These are phyloP conservation scores for Phytophthora gonapodyides DNA, from an alignment of 352 stramenopile species.

Conservation along the genomic window DNA sequence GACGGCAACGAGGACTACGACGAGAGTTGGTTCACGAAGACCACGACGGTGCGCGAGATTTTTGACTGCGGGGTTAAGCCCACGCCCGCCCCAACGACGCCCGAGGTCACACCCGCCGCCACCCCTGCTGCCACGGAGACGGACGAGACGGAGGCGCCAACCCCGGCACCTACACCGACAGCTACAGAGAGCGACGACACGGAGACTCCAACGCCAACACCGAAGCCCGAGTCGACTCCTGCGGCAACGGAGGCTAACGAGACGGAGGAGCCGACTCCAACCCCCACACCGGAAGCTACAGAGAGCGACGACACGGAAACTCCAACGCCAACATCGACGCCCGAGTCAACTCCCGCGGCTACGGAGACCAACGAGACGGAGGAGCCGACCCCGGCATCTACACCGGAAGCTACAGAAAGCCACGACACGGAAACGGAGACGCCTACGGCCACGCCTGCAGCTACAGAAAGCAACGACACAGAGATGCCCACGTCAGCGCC, in stretches of 20 bases:
- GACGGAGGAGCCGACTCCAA: slow-evolving; percentile 10
- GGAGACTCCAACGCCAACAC: neutral
- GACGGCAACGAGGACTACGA: slow-evolving; percentile 13
- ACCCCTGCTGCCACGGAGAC: slow-evolving; percentile 2
- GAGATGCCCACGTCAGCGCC: slow-evolving; percentile 7
- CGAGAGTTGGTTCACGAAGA: slow-evolving; percentile 20
- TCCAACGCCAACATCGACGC: neutral
- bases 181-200: neutral
- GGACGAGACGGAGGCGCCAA: neutral
- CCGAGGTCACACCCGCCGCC: slow-evolving; percentile 7
- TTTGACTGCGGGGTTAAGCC: slow-evolving; percentile 12
- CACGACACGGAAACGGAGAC: neutral
- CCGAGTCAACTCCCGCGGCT: slow-evolving; percentile 1
- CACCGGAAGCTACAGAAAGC: too few species aligned
- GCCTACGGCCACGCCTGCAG: slow-evolving; percentile 3
- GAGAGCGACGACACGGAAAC: slow-evolving; percentile 6
- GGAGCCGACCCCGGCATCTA: neutral
- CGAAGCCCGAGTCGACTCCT: neutral
- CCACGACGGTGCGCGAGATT: slow-evolving; percentile 9
- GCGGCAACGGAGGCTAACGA: slow-evolving; percentile 1
- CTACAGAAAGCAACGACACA: neutral
- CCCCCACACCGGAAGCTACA: slow-evolving; percentile 10
- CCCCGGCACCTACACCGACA: neutral
- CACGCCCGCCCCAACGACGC: slow-evolving; percentile 15
- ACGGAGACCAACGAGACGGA: neutral